These are phyloP conservation scores for Ophiostoma ips DNA, from an alignment of 2,329 filamentous ascomycete genomes.

Conservation along the genomic window DNA sequence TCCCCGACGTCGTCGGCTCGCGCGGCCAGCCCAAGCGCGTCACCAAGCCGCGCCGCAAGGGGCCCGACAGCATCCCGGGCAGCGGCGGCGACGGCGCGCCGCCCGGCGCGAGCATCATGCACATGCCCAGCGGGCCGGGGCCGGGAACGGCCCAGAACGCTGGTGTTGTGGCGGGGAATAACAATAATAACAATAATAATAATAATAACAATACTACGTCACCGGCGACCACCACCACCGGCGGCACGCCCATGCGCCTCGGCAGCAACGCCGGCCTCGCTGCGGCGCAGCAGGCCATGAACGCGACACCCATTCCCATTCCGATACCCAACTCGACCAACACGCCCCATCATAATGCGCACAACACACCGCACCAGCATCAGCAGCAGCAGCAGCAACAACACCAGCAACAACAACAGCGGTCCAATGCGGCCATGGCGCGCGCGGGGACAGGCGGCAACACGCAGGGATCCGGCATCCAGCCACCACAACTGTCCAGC, in stretches of 20 bases:
- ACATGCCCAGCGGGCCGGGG: constrained; percentile 23
- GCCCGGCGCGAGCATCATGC: constrained; percentile 33
- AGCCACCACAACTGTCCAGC: neutral
- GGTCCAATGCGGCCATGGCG: neutral
- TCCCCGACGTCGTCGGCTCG: constrained; percentile 45
- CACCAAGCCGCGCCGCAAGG: constrained; percentile 39
- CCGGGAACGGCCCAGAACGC: neutral
- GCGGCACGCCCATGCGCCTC: constrained; percentile 10
- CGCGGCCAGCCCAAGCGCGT: constrained; percentile 45
- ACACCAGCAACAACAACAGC: constrained; percentile 4
- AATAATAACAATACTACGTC: neutral
- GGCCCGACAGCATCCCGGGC: constrained; percentile 30
- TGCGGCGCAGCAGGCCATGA: neutral
- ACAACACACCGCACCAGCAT: constrained; percentile 9
- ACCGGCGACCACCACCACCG: neutral
- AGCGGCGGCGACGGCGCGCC: constrained; percentile 25
- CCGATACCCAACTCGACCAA: neutral
- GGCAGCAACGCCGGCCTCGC: neutral
- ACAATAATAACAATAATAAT: neutral
- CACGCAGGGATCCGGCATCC: neutral
- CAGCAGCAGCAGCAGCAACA: constrained; percentile 5
- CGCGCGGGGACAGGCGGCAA: neutral
- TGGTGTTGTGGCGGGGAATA: neutral
- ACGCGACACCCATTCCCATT: neutral
- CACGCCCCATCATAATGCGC: constrained; percentile 5